phyloP scores from a whole-genome alignment of 371 early-diverging fungal genomes.

The Mortierella sp. region DNA sequence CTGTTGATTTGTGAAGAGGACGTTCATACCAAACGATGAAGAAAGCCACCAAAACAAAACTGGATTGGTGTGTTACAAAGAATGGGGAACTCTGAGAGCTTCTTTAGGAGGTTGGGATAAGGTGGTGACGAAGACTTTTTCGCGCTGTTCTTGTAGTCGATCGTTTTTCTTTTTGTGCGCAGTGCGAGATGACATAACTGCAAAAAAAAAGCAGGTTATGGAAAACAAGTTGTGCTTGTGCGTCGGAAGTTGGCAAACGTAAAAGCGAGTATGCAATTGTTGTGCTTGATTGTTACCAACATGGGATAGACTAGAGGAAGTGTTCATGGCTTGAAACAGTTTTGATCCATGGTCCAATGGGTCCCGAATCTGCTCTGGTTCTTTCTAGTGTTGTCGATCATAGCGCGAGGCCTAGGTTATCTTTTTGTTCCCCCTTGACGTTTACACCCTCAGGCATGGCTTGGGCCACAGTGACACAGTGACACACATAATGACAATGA shows the following conservation, averaged over 20 bases:
- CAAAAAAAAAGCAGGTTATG: not conserved
- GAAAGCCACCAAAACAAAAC: not conserved
- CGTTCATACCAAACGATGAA: not conserved
- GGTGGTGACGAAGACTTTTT: not conserved
- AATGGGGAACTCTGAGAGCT: not conserved
- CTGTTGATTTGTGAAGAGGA: not conserved
- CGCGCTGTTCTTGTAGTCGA: not conserved
- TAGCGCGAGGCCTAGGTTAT: too few relatives aligned
- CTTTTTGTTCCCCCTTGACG: too few relatives aligned
- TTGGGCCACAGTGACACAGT: not conserved
- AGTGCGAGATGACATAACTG: constrained; percentile 2
- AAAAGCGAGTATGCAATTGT: not conserved
- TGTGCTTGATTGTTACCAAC: not conserved
- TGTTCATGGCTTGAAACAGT: not conserved
- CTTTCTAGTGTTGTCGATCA: too few relatives aligned
- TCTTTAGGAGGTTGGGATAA: not conserved
- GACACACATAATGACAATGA: not conserved
- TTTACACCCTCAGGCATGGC: not conserved
- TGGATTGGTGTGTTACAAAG: not conserved
- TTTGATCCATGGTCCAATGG: not conserved
- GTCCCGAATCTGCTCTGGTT: too few relatives aligned
- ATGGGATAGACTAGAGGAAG: too few relatives aligned
- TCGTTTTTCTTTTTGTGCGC: not conserved
- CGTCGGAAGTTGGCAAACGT: not conserved
- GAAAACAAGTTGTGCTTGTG: not conserved